Percentiles rank a stretch among this genome's conserved stretches.
Evolutionary conservation across 2,329 filamentous ascomycete genomes (phyloP).

Genomic region (Xylariomycetidae sp.): DNA sequence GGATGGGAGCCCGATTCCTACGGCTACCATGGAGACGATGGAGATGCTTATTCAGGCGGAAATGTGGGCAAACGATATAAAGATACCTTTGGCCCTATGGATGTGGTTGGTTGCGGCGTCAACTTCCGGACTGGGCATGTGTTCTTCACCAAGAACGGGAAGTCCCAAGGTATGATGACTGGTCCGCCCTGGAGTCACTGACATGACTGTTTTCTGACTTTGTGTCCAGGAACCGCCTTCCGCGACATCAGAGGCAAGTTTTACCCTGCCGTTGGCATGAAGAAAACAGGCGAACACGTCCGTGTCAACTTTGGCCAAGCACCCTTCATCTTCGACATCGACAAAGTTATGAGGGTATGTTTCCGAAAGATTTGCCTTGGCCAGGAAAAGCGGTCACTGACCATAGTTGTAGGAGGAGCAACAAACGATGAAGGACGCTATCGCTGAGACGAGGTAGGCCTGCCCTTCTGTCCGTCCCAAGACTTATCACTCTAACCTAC

Average conservation of each 20-base stretch:
- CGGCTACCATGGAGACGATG: constrained; percentile 66
- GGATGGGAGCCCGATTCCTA: constrained; percentile 65
- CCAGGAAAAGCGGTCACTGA: background rate
- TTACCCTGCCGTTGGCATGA: constrained; percentile 63
- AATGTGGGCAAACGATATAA: constrained; percentile 53
- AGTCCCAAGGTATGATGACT: constrained; percentile 42
- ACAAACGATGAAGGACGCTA: constrained; percentile 51
- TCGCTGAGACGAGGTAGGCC: constrained; percentile 44
- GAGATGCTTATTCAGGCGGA: constrained; percentile 52
- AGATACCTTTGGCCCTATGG: constrained; percentile 47
- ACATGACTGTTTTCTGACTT: constrained; percentile 1
- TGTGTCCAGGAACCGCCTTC: constrained; percentile 59
- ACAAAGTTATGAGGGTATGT: constrained; percentile 71
- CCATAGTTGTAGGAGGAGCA: constrained; percentile 48
- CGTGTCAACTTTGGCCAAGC: constrained; percentile 62
- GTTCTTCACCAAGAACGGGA: constrained; percentile 65
- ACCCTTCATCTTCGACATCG: constrained; percentile 87
- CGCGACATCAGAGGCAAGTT: constrained; percentile 58
- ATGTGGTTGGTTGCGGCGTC: constrained; percentile 59
- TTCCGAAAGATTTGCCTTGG: background rate
- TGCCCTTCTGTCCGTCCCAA: too few relatives aligned
- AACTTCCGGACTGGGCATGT: constrained; percentile 58
- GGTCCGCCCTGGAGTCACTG: too few relatives aligned
- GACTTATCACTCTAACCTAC: constrained; percentile 12
- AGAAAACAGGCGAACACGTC: constrained; percentile 56